Conservation (phyloP, 306 rosid genomes). For the Gillenia trifoliata region DNA sequence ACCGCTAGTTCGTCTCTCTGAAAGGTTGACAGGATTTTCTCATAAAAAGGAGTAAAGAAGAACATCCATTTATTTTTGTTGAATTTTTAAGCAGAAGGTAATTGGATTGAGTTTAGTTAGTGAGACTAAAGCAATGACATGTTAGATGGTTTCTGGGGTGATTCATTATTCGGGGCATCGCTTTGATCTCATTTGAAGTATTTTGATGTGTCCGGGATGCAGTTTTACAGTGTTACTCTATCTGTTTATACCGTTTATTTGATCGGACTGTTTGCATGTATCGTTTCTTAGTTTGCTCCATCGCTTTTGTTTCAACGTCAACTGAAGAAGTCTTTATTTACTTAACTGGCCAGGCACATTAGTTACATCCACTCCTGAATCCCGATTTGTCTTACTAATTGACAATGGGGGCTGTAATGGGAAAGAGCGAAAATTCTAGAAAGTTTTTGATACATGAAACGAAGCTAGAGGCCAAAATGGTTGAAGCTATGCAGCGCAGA, state of each 20-base stretch:
- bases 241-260: not conserved
- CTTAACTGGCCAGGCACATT: constrained; percentile 15
- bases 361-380: constrained; percentile 12
- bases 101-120: not conserved
- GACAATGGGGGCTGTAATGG: constrained; percentile 67
- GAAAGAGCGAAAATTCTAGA: constrained; percentile 40
- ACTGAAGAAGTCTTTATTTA: not conserved
- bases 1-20: too few species aligned
- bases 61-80: too few species aligned
- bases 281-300: not conserved
- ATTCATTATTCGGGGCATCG: not conserved
- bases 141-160: not conserved
- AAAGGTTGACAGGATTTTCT: too few species aligned
- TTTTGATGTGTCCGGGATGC: not conserved
- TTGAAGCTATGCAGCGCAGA: constrained; percentile 67
- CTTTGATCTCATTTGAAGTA: not conserved
- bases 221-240: not conserved
- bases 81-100: not conserved
- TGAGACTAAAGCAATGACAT: not conserved
- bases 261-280: not conserved
- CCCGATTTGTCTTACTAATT: constrained; percentile 18
- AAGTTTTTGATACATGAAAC: constrained; percentile 43
- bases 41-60: too few species aligned
- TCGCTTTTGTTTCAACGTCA: not conserved
- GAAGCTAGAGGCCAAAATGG: constrained; percentile 76